phyloP scores from a whole-genome alignment of 2,329 filamentous ascomycete species.

The Aureobasidium uvarum region DNA sequence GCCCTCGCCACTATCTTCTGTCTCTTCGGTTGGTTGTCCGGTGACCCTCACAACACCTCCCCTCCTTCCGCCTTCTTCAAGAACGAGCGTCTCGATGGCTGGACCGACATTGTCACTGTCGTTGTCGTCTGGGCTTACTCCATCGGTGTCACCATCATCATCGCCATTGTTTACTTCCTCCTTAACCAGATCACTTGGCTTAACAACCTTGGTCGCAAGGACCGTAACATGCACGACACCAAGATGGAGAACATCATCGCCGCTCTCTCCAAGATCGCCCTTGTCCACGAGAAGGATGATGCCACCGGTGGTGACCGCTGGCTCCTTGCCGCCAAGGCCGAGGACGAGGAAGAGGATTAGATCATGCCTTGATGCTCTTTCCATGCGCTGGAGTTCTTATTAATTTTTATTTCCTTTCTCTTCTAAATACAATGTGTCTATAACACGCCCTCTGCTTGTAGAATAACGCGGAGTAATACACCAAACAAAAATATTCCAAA shows the following conservation, averaged over 20 bases:
- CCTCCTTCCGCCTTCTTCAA: conserved; percentile 42
- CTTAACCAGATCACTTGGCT: conserved; percentile 60
- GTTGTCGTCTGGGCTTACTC: conserved; percentile 65
- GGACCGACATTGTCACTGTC: conserved; percentile 62
- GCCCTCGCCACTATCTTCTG: conserved; percentile 70
- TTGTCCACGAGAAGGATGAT: conserved; percentile 58
- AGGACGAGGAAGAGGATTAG: conserved; percentile 51
- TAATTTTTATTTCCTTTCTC: conserved; percentile 19
- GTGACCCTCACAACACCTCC: conserved; percentile 45
- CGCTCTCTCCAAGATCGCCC: conserved; percentile 62
- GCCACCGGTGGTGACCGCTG: conserved; percentile 47
- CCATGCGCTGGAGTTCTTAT: conserved; percentile 20
- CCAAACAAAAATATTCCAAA: conserved; percentile 12
- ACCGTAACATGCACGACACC: conserved; percentile 61
- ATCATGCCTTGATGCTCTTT: conserved; percentile 28
- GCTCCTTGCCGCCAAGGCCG: conserved; percentile 46
- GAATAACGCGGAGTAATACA: conserved; percentile 24
- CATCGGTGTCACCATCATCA: conserved; percentile 64
- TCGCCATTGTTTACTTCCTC: conserved; percentile 63
- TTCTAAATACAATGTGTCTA: conserved; percentile 25
- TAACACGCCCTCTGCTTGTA: conserved; percentile 23
- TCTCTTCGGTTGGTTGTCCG: conserved; percentile 71
- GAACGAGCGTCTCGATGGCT: conserved; percentile 43
- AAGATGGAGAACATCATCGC: conserved; percentile 65
- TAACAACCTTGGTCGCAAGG: conserved; percentile 62